These are phyloP conservation scores for Immersiella caudata DNA, from an alignment of 495 filamentous ascomycete genomes.

Conservation along the genomic window DNA sequence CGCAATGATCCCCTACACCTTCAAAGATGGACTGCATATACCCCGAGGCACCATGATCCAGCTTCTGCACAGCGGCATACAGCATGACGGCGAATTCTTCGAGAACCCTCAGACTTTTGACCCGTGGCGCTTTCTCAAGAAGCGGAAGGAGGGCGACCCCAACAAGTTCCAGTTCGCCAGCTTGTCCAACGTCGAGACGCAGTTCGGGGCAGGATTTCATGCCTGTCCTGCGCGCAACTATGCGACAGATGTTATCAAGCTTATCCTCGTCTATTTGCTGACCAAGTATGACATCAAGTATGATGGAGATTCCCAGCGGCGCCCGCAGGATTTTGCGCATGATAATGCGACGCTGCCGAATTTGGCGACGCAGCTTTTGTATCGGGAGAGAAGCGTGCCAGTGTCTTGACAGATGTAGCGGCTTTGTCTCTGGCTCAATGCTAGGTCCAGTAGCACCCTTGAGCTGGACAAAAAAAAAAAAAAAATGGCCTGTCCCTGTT, in stretches of 20 bases:
- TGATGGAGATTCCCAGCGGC: constrained; percentile 11
- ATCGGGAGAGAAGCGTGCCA: constrained; percentile 11
- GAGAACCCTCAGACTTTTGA: constrained; percentile 53
- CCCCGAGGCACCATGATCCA: constrained; percentile 37
- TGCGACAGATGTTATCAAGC: constrained; percentile 49
- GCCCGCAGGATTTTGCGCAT: constrained; percentile 9
- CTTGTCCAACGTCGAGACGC: constrained; percentile 44
- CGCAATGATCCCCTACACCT: constrained; percentile 29
- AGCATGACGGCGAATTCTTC: constrained; percentile 31
- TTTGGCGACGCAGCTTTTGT: constrained; percentile 9
- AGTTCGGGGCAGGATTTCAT: constrained; percentile 53
- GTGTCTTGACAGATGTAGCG: too few relatives aligned
- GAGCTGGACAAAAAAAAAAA: too few relatives aligned
- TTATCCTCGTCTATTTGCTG: constrained; percentile 43
- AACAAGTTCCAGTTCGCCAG: constrained; percentile 50
- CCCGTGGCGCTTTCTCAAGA: constrained; percentile 53
- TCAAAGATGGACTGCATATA: constrained; percentile 45
- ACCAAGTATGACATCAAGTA: constrained; percentile 49
- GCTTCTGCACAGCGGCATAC: constrained; percentile 34
- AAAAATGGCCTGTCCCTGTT: too few relatives aligned
- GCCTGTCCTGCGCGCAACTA: constrained; percentile 56
- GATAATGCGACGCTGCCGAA: constrained; percentile 9
- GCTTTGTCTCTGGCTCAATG: too few relatives aligned
- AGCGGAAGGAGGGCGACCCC: constrained; percentile 42
- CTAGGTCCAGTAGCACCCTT: too few relatives aligned